Base-by-base conservation (phyloP, 495 filamentous ascomycete species). In the Penicillium bovifimosum region DNA sequence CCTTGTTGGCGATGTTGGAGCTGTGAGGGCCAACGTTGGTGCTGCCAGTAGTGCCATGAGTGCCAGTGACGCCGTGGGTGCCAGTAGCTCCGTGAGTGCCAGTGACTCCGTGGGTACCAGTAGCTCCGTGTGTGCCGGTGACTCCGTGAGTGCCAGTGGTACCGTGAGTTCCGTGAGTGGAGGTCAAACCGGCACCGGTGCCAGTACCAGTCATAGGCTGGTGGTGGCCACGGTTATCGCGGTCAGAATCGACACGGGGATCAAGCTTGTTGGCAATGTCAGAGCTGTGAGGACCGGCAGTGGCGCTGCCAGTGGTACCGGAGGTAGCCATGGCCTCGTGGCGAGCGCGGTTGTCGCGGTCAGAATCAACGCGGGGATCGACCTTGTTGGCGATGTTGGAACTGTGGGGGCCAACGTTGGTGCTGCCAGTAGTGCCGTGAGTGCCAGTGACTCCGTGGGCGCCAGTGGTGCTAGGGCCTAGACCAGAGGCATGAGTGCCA, bases 161-260 rank as follows among this genome's bases (percentile, higher is more conserved):
- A 6, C 14, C 10, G 5, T 33, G 43, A 17, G 17, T 46, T 6
- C 13, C 5, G 10, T 46, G 43, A 27, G 43, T 47, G 6, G 43
- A 24, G 5, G 31, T 18, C 14, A 34, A 6, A 47, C 43, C 31
- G 6, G 40, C 10, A 5, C 41, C 9, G 14, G 41, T 17, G 1
- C 41, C 27, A 31, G 41, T 13, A 13, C 24, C 24, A 41, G 39
- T 13, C 24, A 42, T 2, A n/a, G 34, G 13, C 34, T 36, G 13
- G 10, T 36, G 34, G n/a, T n/a, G 34, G 16, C n/a, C 34, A 6
- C 34, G 34, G 34, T 34, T 50, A 5, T 50, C 48, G 24, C 38
- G 48, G 29, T 50, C 48, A 6, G 48, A 50, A 38, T 50, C 48
- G 9, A 42, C 29, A 9, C 48, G 48, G 29, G 39, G 48, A 16